Evolutionary conservation across 306 rosid genomes (phyloP), one percentile per base, ranked within the genome.

Genomic region (Begonia loranthoides): DNA sequence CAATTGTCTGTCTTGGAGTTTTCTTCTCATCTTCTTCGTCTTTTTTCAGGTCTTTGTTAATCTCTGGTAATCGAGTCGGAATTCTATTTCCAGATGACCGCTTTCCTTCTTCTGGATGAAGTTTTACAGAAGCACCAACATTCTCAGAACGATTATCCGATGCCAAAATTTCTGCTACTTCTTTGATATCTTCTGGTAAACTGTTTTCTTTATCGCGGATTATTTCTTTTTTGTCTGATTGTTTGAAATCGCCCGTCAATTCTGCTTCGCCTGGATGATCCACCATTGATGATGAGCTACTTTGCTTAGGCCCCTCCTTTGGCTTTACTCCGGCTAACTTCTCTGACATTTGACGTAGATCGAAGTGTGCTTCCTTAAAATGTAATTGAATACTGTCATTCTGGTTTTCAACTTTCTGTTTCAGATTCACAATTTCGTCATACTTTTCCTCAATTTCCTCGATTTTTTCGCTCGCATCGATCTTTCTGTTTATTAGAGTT

Each of bases 371-470:
- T 63, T 83, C 84, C 0, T 73, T 74, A 49, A 92, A 73, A 57
- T 80, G 76, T 17, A 58, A 69, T 56, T 67, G 84, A 60, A 92
- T 76, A 75, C 71, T 56, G 67, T 53, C 63, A 55, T 72, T 83
- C 72, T 79, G 79, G 52, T 63, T 59, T 55, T 69, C 76, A 63
- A 83, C 74, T 65, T 58, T 67, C 54, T 48, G 52, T 62, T 69
- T 71, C 24, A 92, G 77, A 59, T 74, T 77, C 62, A 76, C 81
- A 45, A 81, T 67, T 24, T 41, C 71, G 1, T 66, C 58, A 63
- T 80, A 28, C 66, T 64, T 79, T 56, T 66, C 75, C 63, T 83
- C 99, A 82, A 80, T 69, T 65, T 78, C 80, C 63, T 64, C 73
- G 40, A 86, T 55, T 76, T 70, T 77, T 15, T 61, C 54, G 17